phyloP scores from a whole-genome alignment of 1,284 basidiomycete species.

The Gymnopus androsaceus region DNA sequence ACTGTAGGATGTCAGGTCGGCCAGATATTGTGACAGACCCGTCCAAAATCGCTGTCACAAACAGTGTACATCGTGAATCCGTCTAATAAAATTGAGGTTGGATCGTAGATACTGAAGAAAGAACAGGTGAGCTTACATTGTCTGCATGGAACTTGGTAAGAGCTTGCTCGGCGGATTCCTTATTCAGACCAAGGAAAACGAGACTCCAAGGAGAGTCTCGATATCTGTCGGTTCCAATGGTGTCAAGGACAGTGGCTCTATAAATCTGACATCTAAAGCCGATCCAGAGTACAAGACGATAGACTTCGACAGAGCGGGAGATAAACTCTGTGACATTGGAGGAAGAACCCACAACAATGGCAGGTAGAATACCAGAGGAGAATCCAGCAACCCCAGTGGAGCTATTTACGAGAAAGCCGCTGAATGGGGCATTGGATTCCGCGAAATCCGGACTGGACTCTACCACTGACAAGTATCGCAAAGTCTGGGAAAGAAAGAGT shows the following conservation, averaged over 20 bases:
- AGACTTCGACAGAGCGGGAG: slow-evolving; percentile 51
- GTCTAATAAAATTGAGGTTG: too few relatives aligned
- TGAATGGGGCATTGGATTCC: slow-evolving; percentile 35
- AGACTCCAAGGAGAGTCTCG: slow-evolving; percentile 60
- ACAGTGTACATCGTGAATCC: slow-evolving; percentile 7
- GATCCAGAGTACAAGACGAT: slow-evolving; percentile 59
- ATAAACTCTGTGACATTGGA: slow-evolving; percentile 42
- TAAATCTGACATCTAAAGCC: slow-evolving; percentile 53
- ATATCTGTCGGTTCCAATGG: slow-evolving; percentile 29
- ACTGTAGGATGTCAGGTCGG: slow-evolving; percentile 48
- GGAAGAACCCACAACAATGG: slow-evolving; percentile 59
- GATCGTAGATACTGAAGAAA: slow-evolving; percentile 14
- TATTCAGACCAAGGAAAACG: slow-evolving; percentile 46
- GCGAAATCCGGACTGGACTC: too few relatives aligned
- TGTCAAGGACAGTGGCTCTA: slow-evolving; percentile 26
- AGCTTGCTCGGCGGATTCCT: slow-evolving; percentile 34
- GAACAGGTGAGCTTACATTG: slow-evolving; percentile 11
- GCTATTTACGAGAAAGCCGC: slow-evolving; percentile 37
- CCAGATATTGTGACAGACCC: slow-evolving; percentile 58
- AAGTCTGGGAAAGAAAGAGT: too few relatives aligned
- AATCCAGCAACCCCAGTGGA: slow-evolving; percentile 52
- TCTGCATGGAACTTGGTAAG: slow-evolving; percentile 43
- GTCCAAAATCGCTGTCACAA: slow-evolving; percentile 52
- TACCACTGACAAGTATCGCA: too few relatives aligned
- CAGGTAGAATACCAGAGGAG: slow-evolving; percentile 63